Base-by-base conservation (phyloP, 441 rosid genomes). In the Capsella rubella region DNA sequence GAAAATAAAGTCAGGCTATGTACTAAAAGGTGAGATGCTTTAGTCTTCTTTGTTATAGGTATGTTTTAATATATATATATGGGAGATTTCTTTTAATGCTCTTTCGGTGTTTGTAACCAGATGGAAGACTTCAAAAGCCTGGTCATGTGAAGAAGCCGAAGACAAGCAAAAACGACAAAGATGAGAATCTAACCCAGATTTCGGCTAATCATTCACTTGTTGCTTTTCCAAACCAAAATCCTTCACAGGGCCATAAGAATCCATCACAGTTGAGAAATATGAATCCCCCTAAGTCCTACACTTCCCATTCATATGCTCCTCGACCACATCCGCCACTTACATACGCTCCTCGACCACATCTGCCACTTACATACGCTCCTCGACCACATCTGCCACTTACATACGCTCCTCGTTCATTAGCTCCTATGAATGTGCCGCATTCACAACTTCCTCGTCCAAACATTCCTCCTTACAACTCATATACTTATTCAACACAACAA, bases 41-140 rank as follows among this genome's bases (percentile, higher is more conserved):
- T 21, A 2, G 18, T 73, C 34, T 50, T 65, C 62, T 51, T 51
- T 29, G 58, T 28, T 74, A 1, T 43, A 35, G 65, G 14, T 51
- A 29, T 71, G 55, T 73, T 63, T 47, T 0, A 0, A 21, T 21
- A 21, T 21, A 28, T 69, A 46, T 28, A 35, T 6, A 62, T 15
- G 14, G 37, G 69, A 52, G 62, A n/a, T 59, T 8, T 47, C 4
- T 15, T 74, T 31, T 54, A 60, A n/a, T 40, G 42, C 21, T 51
- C 42, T 29, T 7, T 56, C 71, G 21, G 43, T 68, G 43, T 53
- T 79, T 35, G 63, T 78, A 34, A 69, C 13, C 78, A 86, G 89
- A 78, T 76, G 71, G 72, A 47, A 82, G 82, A 72, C 73, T 18
- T 52, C 79, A 58, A 54, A 83, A 78, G 75, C 80, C 78, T 72